phyloP scores from a whole-genome alignment of 805 yeast species.

The Barnettozyma botsteinii region DNA sequence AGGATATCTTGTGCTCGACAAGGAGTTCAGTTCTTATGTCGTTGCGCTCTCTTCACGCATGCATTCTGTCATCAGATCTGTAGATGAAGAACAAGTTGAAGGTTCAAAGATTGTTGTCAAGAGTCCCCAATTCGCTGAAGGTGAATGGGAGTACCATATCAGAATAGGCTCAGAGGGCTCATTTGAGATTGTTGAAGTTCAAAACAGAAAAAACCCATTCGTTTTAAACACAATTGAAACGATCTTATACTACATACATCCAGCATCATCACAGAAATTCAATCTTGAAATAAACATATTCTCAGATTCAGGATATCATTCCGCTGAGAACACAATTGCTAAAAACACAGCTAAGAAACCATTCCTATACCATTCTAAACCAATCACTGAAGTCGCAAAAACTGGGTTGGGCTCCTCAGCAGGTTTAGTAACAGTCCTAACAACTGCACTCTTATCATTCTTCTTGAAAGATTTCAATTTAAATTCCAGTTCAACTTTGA shows the following conservation, averaged over 20 bases:
- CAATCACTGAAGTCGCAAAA: slow-evolving; percentile 73
- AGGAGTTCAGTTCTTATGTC: slow-evolving; percentile 67
- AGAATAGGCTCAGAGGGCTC: background rate
- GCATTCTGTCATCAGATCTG: slow-evolving; percentile 55
- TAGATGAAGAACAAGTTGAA: background rate
- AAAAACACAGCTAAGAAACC: slow-evolving; percentile 31
- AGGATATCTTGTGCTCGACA: slow-evolving; percentile 87
- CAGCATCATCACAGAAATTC: slow-evolving; percentile 22
- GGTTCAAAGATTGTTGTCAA: slow-evolving; percentile 34
- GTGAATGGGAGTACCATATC: slow-evolving; percentile 58
- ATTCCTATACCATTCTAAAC: slow-evolving; percentile 54
- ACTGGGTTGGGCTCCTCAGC: slow-evolving; percentile 98
- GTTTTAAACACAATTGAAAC: slow-evolving; percentile 55
- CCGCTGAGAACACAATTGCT: slow-evolving; percentile 47
- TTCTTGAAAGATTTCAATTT: slow-evolving; percentile 34
- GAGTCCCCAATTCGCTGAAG: slow-evolving; percentile 75
- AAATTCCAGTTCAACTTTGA: slow-evolving; percentile 19
- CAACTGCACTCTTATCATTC: slow-evolving; percentile 57
- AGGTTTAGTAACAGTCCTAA: slow-evolving; percentile 76
- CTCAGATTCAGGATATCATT: slow-evolving; percentile 88
- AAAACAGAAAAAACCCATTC: slow-evolving; percentile 59
- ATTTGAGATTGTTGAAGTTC: slow-evolving; percentile 24
- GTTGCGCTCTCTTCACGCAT: slow-evolving; percentile 87
- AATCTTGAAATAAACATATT: slow-evolving; percentile 49
- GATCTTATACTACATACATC: slow-evolving; percentile 45